A percentile compares a stretch with the other conserved stretches of the same genome.
Conservation (phyloP, 2,329 filamentous ascomycete species). For the Apiospora marii region DNA sequence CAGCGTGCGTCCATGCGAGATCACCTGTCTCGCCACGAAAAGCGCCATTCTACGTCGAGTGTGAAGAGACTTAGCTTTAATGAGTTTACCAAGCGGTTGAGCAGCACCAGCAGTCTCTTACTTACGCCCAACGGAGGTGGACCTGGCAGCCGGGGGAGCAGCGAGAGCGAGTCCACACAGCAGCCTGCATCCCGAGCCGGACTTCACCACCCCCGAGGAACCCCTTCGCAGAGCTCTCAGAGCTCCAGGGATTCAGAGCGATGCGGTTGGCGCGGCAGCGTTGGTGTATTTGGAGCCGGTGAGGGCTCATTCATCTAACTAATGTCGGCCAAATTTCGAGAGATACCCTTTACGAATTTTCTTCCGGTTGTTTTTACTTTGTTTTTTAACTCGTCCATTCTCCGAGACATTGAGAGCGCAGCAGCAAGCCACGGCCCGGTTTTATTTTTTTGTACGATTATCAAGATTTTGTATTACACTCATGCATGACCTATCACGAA, state of each 20-base stretch:
- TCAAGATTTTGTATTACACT: slow-evolving; percentile 25
- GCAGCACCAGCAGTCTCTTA: slow-evolving; percentile 67
- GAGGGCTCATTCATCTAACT: slow-evolving; percentile 64
- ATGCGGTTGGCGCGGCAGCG: slow-evolving; percentile 65
- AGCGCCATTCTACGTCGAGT: slow-evolving; percentile 61
- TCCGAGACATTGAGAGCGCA: not conserved
- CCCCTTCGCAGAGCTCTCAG: slow-evolving; percentile 46
- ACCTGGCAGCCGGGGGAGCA: slow-evolving; percentile 55
- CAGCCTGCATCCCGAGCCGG: slow-evolving; percentile 44
- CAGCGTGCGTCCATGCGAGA: slow-evolving; percentile 44
- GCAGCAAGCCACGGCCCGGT: not conserved
- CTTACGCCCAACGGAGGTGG: slow-evolving; percentile 62
- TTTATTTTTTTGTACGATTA: slow-evolving; percentile 27
- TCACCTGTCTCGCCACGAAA: slow-evolving; percentile 48
- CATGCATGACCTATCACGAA: slow-evolving; percentile 28
- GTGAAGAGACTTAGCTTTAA: slow-evolving; percentile 67
- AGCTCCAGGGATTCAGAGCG: slow-evolving; percentile 51
- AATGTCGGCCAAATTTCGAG: slow-evolving; percentile 31
- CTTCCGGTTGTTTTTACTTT: not conserved
- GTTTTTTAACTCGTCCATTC: not conserved
- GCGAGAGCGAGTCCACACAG: slow-evolving; percentile 52
- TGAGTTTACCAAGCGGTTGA: slow-evolving; percentile 67
- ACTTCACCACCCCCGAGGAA: slow-evolving; percentile 41
- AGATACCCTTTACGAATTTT: slow-evolving; percentile 24
- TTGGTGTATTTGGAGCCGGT: slow-evolving; percentile 57